Conservation (phyloP, 1,139 yeast genomes). For the Tardiomyces digboiensis region DNA sequence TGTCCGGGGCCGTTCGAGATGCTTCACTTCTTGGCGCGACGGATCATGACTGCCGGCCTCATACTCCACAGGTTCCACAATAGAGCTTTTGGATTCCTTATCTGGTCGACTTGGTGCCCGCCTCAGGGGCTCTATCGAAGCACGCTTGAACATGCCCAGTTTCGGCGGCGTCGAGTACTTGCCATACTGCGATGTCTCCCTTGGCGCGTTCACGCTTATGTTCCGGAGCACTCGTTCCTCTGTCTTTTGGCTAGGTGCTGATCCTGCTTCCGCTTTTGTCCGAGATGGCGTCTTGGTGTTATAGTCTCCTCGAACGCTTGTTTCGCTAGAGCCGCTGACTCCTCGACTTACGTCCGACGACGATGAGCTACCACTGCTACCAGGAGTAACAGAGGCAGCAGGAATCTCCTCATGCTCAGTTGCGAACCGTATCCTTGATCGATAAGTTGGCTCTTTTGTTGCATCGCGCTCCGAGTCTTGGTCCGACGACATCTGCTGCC, state of each 20-base stretch:
- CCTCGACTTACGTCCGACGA: background rate
- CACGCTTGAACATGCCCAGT: background rate
- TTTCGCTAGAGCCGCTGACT: background rate
- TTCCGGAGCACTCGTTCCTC: background rate
- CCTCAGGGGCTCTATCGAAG: background rate
- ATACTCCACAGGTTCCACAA: background rate
- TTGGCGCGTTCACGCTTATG: background rate
- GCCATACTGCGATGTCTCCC: background rate
- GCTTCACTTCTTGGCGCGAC: background rate
- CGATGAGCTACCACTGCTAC: background rate
- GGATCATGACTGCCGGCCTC: no score
- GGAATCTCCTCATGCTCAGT: background rate
- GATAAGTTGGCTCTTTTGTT: background rate
- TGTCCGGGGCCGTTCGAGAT: background rate
- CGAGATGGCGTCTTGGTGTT: background rate
- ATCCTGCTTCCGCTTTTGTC: background rate
- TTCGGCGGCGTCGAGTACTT: background rate
- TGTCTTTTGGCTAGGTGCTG: background rate
- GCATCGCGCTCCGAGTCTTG: background rate
- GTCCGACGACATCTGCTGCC: background rate
- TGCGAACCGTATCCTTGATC: background rate
- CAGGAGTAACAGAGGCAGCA: background rate
- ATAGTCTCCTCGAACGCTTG: background rate
- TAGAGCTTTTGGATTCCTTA: background rate
- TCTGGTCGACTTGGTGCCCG: background rate